Conservation (phyloP, 2,329 filamentous ascomycete species). For the Drechslera avenae region DNA sequence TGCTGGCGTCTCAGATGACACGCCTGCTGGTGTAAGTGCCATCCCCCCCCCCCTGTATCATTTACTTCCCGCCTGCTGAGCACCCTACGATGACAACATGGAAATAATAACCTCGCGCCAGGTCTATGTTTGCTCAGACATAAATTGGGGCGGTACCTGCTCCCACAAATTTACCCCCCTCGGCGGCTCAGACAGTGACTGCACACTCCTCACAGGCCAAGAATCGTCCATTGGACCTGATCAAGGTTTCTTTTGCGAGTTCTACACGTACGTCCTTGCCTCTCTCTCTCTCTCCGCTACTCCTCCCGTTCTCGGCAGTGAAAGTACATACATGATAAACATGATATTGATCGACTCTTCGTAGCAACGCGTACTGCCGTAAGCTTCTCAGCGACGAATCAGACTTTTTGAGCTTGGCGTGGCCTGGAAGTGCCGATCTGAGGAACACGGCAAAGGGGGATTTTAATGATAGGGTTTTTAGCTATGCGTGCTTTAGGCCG, state of each 20-base stretch:
- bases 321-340: not conserved
- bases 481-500: slow-evolving; percentile 17
- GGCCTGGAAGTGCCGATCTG: slow-evolving; percentile 25
- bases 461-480: slow-evolving; percentile 26
- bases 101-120: slow-evolving; percentile 1
- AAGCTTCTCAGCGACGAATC: slow-evolving; percentile 12
- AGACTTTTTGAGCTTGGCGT: slow-evolving; percentile 14
- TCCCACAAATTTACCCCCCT: slow-evolving; percentile 12
- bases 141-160: slow-evolving; percentile 32
- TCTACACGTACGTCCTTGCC: slow-evolving; percentile 32
- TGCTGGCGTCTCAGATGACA: not conserved
- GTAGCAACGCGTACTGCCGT: slow-evolving; percentile 26
- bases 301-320: not conserved
- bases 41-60: not conserved
- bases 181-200: slow-evolving; percentile 18
- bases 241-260: slow-evolving; percentile 28
- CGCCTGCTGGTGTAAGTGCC: not conserved
- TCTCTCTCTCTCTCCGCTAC: not conserved
- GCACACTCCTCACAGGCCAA: slow-evolving; percentile 22
- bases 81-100: not conserved
- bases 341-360: not conserved
- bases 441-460: slow-evolving; percentile 18
- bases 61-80: not conserved
- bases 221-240: slow-evolving; percentile 32
- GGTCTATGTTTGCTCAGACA: slow-evolving; percentile 36